phyloP scores from a whole-genome alignment of 495 filamentous ascomycete genomes.

The Halenospora varia region DNA sequence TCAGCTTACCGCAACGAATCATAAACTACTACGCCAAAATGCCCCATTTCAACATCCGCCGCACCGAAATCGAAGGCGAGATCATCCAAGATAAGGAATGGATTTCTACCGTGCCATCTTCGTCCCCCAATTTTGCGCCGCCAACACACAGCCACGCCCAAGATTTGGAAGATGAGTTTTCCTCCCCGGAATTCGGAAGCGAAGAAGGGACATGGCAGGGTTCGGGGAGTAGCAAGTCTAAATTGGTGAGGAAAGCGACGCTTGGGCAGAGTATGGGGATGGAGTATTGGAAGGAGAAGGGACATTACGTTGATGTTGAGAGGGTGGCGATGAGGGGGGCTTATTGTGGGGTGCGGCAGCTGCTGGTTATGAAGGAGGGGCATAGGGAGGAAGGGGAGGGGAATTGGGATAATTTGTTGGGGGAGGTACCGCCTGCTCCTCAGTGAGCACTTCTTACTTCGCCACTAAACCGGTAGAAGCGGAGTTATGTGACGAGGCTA shows the following conservation, averaged over 20 bases:
- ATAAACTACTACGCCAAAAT: conserved; percentile 46
- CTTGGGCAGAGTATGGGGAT: conserved; percentile 32
- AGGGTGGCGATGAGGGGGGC: conserved; percentile 46
- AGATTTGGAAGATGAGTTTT: too few species aligned
- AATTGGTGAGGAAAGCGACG: conserved; percentile 39
- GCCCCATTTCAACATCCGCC: conserved; percentile 55
- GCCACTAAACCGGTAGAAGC: background rate
- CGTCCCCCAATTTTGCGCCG: background rate
- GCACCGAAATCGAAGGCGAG: conserved; percentile 50
- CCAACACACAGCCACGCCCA: too few species aligned
- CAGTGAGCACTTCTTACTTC: background rate
- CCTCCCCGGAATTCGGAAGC: conserved; percentile 20
- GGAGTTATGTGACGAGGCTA: too few species aligned
- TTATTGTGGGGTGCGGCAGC: conserved; percentile 52
- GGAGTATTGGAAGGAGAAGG: conserved; percentile 28
- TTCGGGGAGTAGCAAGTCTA: conserved; percentile 46
- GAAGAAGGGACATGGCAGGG: conserved; percentile 37
- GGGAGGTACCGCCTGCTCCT: conserved; percentile 15
- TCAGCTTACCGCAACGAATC: conserved; percentile 50
- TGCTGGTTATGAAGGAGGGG: conserved; percentile 53
- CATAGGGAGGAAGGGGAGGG: conserved; percentile 42
- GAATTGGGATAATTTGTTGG: conserved; percentile 45
- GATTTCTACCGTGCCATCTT: conserved; percentile 32
- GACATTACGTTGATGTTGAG: conserved; percentile 27
- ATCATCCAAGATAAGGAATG: conserved; percentile 50